Evolutionary conservation across 1,139 yeast species (phyloP).

Genomic region (Yamadazyma trypodendri): DNA sequence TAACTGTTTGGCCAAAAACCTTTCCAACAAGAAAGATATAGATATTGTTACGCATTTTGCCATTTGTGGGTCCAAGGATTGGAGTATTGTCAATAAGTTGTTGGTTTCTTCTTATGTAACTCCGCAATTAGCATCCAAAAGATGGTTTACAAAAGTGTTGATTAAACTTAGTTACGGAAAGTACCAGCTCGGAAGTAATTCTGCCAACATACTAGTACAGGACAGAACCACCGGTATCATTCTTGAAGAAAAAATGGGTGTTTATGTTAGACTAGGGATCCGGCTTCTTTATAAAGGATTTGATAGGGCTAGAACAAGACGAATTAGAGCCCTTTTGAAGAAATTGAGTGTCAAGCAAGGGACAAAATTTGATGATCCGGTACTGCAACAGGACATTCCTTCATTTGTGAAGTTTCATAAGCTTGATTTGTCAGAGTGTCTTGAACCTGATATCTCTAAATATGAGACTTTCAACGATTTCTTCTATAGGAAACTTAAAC

Average conservation of each 20-base stretch:
- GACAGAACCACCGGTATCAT: slow-evolving; percentile 86
- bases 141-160: slow-evolving; percentile 84
- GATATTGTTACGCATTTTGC: slow-evolving; percentile 87
- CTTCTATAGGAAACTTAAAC: slow-evolving; percentile 75
- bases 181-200: slow-evolving; percentile 82
- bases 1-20: slow-evolving; percentile 63
- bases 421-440: slow-evolving; percentile 69
- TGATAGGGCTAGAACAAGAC: slow-evolving; percentile 51
- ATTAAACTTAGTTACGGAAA: slow-evolving; percentile 88
- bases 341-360: slow-evolving; percentile 82
- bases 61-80: slow-evolving; percentile 76
- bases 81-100: slow-evolving; percentile 67
- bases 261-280: slow-evolving; percentile 84
- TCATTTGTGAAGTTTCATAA: slow-evolving; percentile 82
- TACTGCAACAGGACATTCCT: slow-evolving; percentile 63
- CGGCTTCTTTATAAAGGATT: slow-evolving; percentile 78
- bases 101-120: slow-evolving; percentile 74
- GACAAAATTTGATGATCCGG: slow-evolving; percentile 69
- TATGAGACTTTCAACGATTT: slow-evolving; percentile 83
- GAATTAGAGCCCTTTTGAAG: slow-evolving; percentile 57
- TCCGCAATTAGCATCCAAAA: slow-evolving; percentile 76
- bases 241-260: slow-evolving; percentile 88
- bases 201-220: slow-evolving; percentile 92
- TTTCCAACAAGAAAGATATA: slow-evolving; percentile 53
- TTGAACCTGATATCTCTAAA: slow-evolving; percentile 44